Percentiles rank a stretch among this genome's conserved stretches.
Evolutionary conservation across 495 filamentous ascomycete genomes (phyloP).

Genomic region (Cercophora samala): DNA sequence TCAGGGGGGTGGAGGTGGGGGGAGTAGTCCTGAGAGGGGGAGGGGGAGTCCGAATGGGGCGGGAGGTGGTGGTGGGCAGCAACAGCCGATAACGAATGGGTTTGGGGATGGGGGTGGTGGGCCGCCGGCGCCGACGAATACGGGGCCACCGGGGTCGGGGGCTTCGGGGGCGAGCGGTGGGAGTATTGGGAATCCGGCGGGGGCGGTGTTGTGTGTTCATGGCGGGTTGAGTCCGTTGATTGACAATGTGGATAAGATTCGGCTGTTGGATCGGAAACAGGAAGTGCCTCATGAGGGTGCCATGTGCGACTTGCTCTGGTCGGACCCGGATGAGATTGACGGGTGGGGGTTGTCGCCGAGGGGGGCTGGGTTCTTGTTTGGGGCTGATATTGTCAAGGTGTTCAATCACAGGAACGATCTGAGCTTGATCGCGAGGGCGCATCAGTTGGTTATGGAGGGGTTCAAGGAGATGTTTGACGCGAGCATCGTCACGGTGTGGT

Average conservation of each 20-base stretch:
- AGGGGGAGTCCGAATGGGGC: conserved; percentile 40
- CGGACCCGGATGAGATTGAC: conserved; percentile 96
- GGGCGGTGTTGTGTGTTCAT: conserved; percentile 92
- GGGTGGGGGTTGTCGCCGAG: conserved; percentile 95
- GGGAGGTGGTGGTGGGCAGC: not conserved
- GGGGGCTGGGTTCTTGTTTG: conserved; percentile 94
- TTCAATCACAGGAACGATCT: conserved; percentile 95
- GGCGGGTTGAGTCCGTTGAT: conserved; percentile 88
- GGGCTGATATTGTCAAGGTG: conserved; percentile 89
- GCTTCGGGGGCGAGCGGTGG: conserved; percentile 66
- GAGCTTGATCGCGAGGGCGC: conserved; percentile 85
- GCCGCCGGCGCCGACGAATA: conserved; percentile 37
- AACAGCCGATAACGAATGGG: conserved; percentile 13
- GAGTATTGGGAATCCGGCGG: conserved; percentile 61
- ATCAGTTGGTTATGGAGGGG: conserved; percentile 98
- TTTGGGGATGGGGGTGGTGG: not conserved
- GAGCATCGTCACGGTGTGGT: conserved; percentile 95
- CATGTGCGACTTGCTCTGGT: conserved; percentile 98
- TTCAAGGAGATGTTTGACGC: conserved; percentile 99
- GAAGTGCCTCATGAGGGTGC: conserved; percentile 98
- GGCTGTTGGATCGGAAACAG: conserved; percentile 92
- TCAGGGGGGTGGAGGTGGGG: conserved; percentile 1
- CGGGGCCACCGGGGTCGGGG: conserved; percentile 74
- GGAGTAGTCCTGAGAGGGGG: conserved; percentile 9
- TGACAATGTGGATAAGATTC: conserved; percentile 93